Base-by-base conservation (phyloP, 306 rosid genomes). In the Castanopsis chinensis region DNA sequence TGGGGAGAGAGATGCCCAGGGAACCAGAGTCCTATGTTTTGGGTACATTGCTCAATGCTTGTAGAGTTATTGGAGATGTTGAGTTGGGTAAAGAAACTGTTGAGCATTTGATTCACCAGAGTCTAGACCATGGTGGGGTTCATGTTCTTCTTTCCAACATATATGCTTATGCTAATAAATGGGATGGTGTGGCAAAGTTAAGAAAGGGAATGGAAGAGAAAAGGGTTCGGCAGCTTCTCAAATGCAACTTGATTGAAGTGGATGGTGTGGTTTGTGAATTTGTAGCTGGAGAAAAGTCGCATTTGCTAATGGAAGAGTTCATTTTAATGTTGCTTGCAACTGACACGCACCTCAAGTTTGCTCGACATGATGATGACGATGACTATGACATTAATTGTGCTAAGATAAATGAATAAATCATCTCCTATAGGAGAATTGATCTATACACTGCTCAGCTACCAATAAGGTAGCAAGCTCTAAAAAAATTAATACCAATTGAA, bases 41-140 rank as follows among this genome's bases (percentile, higher is more conserved):
- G 69, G 90, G 88, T 33, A 88, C 88, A 64, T 76, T 84, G 72
- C 90, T 87, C 25, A 82, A 84, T 76, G 86, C 90, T 33, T 84
- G 85, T 76, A 69, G 90, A 64, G 81, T 75, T 73, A 81, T 71
- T 74, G 88, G 86, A 59, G 74, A 84, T 61, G 72, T 87, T 10
- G 80, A 84, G 30, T 76, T 87, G 49, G 88, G 81, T 11, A 74
- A 72, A 76, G 81, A 82, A 76, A 76, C 81, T 75, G 80, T 74
- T 7, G 74, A 55, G 78, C 57, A 12, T 65, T 76, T 87, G 76
- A 72, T 78, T 14, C 64, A 81, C 54, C 71, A 79, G 76, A 79
- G 74, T 15, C 45, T 79, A 70, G 90, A 87, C 78, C 88, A 81
- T 52, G 79, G 86, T 25, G 83, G 86, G 51, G 80, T 79, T 72